Evolutionary conservation across 768 basidiomycete genomes (phyloP).

Genomic region (Phanerochaete carnosa): DNA sequence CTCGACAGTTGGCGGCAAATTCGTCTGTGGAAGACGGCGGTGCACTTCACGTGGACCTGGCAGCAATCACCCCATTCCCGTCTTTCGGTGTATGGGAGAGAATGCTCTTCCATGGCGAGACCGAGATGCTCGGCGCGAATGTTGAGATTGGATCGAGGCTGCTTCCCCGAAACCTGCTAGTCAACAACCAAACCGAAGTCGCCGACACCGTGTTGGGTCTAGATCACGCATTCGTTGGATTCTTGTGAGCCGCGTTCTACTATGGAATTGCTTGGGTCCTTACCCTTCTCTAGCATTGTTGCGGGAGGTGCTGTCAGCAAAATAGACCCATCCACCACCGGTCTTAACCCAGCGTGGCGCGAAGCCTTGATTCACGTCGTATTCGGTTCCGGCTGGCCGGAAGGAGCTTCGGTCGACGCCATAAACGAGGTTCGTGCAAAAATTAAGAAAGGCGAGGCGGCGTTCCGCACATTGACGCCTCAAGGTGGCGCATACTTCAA

Average conservation of each 20-base stretch:
- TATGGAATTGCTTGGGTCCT: neutral
- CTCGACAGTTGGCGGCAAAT: constrained; percentile 18
- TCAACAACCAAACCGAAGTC: constrained; percentile 12
- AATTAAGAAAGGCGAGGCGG: constrained; percentile 17
- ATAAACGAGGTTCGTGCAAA: constrained; percentile 17
- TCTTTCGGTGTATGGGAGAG: constrained; percentile 15
- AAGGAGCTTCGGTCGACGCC: constrained; percentile 13
- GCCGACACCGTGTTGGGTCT: constrained; percentile 12
- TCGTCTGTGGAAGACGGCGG: constrained; percentile 16
- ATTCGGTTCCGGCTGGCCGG: constrained; percentile 19
- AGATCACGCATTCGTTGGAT: neutral
- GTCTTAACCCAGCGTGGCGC: constrained; percentile 48
- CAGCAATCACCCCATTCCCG: constrained; percentile 14
- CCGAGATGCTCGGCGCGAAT: constrained; percentile 7
- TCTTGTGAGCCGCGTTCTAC: constrained; percentile 9
- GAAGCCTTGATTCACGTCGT: constrained; percentile 33
- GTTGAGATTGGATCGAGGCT: constrained; percentile 19
- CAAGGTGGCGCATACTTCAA: constrained; percentile 43
- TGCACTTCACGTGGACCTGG: constrained; percentile 10
- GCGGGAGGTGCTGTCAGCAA: constrained; percentile 42
- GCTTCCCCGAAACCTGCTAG: constrained; percentile 18
- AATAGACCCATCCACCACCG: constrained; percentile 34
- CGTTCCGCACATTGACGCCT: constrained; percentile 31
- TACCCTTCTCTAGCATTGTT: constrained; percentile 30
- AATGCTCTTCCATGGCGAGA: constrained; percentile 4